Base-by-base conservation (phyloP, 2,329 filamentous ascomycete genomes). In the Colletotrichum endophyticum region DNA sequence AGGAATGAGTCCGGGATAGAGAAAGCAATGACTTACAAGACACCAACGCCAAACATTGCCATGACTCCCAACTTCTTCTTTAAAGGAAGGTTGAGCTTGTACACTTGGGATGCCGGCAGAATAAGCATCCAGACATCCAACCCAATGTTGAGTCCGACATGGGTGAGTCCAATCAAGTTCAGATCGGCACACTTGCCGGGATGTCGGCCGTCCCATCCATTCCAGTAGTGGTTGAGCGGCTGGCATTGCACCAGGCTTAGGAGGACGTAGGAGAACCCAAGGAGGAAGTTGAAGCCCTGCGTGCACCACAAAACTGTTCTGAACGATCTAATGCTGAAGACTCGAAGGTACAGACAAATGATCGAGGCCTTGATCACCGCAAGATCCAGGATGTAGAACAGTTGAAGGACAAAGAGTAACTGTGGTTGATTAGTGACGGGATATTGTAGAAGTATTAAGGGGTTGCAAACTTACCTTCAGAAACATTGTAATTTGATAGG, bases 81-180 rank as follows among this genome's bases (percentile, higher is more conserved):
- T 1, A 11, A 12, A 6, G 32, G 32, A 7, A 75, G 30, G 8
- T 71, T 66, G 4, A 75, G 32, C 12, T 28, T 49, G 3, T 32
- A 59, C 3, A 75, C n/a, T 19, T 71, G 72, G 3, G 59, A 34
- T 8, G 11, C 44, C 6, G 72, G 72, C 4, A 75, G 16, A 5
- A 66, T 25, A 15, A 75, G 72, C 72, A 75, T 66, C 67, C 67
- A 71, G 3, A 66, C 28, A 12, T 75, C 72, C 27, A 75, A 8
- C 2, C 22, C 32, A 11, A 72, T 66, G 13, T 75, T 66, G 5
- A 75, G 3, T 0, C 13, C 61, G 13, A 63, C 68, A 13, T 75
- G 72, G 8, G 44, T 56, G 2, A 75, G 27, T n/a, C 22, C 49
- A 8, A 66, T 16, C 7, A 27, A 9, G n/a, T 49, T 59, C 3